phyloP scores from a whole-genome alignment of 208 protist genomes.

The Endotrypanum monterogeii region DNA sequence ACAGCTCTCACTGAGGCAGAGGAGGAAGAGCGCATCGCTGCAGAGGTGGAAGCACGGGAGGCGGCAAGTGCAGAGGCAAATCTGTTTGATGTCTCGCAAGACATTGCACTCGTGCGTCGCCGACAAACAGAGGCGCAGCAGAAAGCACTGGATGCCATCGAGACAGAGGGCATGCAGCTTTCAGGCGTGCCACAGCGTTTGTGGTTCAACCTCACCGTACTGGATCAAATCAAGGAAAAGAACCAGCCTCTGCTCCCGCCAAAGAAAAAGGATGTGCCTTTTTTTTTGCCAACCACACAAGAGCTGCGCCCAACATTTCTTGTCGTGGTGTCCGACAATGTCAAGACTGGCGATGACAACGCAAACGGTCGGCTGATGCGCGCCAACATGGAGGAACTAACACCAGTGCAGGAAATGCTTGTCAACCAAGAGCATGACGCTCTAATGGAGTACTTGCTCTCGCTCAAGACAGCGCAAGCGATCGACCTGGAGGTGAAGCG shows the following conservation, averaged over 20 bases:
- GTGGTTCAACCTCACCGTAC: constrained; percentile 84
- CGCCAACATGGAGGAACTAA: constrained; percentile 49
- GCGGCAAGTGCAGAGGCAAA: constrained; percentile 39
- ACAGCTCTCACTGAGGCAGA: constrained; percentile 24
- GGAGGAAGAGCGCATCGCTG: constrained; percentile 25
- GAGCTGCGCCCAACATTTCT: constrained; percentile 86
- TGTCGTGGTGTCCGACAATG: constrained; percentile 51
- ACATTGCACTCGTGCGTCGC: constrained; percentile 60
- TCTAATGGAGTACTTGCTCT: constrained; percentile 58
- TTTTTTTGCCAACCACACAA: constrained; percentile 87
- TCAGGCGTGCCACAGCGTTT: constrained; percentile 66
- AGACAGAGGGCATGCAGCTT: constrained; percentile 61
- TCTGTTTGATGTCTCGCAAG: constrained; percentile 68
- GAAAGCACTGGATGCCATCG: constrained; percentile 54
- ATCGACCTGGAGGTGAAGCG: constrained; percentile 83
- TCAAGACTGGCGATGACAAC: constrained; percentile 7
- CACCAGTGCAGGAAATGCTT: constrained; percentile 70
- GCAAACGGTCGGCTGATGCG: constrained; percentile 21
- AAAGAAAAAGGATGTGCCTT: constrained; percentile 91
- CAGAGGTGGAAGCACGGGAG: constrained; percentile 27
- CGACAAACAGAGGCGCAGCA: constrained; percentile 38
- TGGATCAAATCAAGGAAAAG: constrained; percentile 91
- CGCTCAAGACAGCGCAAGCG: constrained; percentile 52
- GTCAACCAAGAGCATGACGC: constrained; percentile 53
- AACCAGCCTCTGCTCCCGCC: constrained; percentile 88